phyloP scores from a whole-genome alignment of 2,329 filamentous ascomycete genomes.

The Fusarium secorum region DNA sequence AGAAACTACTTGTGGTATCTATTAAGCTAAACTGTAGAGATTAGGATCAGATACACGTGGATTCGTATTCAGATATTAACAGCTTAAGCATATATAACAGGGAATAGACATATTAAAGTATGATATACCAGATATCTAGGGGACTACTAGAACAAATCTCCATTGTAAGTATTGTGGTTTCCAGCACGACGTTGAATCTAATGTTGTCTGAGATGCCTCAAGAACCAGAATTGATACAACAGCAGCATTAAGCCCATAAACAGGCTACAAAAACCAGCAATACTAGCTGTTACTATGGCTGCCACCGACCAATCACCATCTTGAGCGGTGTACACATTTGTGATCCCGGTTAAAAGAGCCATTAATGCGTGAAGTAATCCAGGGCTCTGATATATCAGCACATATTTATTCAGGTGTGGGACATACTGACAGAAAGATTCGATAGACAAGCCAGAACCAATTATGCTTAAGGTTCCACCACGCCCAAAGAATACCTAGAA shows the following conservation, averaged over 20 bases:
- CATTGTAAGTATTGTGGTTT: not conserved
- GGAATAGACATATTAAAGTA: not conserved
- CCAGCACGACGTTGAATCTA: not conserved
- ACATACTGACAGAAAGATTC: slow-evolving; percentile 15
- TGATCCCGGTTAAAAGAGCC: not conserved
- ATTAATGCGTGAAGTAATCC: not conserved
- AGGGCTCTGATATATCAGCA: not conserved
- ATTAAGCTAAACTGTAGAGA: not conserved
- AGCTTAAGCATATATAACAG: not conserved
- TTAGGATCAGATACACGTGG: too few relatives aligned
- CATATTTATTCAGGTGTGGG: not conserved
- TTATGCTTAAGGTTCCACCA: slow-evolving; percentile 13
- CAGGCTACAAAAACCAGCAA: not conserved
- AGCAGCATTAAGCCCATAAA: not conserved
- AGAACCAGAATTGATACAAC: not conserved
- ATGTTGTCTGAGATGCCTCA: not conserved
- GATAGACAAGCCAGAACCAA: slow-evolving; percentile 12
- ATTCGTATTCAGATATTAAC: not conserved
- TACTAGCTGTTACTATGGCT: not conserved
- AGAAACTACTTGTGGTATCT: not conserved
- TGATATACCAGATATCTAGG: not conserved
- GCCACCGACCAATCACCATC: not conserved
- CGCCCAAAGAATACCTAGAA: not conserved
- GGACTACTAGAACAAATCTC: not conserved
- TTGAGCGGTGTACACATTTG: not conserved